Conservation (phyloP, 495 filamentous ascomycete genomes). For the Penicillium silybi region DNA sequence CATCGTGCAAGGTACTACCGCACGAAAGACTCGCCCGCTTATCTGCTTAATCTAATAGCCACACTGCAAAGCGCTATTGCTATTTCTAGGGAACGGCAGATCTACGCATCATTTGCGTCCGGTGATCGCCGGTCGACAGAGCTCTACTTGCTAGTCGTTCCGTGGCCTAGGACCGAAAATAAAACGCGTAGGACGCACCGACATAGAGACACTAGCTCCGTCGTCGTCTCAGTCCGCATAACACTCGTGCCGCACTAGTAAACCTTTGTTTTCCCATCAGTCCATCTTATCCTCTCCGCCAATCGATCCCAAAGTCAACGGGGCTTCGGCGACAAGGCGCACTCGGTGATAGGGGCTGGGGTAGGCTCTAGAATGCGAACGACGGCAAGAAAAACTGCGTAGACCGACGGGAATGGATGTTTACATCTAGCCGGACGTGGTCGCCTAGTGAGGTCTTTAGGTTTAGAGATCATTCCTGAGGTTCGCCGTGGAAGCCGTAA, state of each 20-base stretch:
- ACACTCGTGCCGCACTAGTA: conserved; percentile 1
- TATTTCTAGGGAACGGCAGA: background rate
- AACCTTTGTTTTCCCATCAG: background rate
- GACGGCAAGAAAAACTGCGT: background rate
- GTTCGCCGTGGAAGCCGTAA: background rate
- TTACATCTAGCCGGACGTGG: background rate
- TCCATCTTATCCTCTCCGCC: background rate
- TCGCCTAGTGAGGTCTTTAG: background rate
- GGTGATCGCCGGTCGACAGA: background rate
- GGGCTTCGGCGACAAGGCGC: background rate
- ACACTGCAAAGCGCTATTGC: background rate
- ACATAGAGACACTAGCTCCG: background rate
- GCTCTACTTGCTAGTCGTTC: conserved; percentile 1
- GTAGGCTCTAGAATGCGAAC: background rate
- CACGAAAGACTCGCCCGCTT: too few species aligned
- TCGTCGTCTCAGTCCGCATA: background rate
- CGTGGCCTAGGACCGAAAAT: background rate
- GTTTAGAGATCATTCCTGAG: conserved; percentile 1
- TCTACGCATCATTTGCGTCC: background rate
- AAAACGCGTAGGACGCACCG: background rate
- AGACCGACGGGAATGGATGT: conserved; percentile 2
- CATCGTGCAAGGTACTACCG: conserved; percentile 2
- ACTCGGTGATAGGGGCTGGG: background rate
- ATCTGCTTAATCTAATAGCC: too few species aligned
- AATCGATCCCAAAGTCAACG: conserved; percentile 1